Evolutionary conservation across 108 stramenopile genomes (phyloP), one percentile per base, ranked within the genome.

Genomic region (Skeletonema menzelii): DNA sequence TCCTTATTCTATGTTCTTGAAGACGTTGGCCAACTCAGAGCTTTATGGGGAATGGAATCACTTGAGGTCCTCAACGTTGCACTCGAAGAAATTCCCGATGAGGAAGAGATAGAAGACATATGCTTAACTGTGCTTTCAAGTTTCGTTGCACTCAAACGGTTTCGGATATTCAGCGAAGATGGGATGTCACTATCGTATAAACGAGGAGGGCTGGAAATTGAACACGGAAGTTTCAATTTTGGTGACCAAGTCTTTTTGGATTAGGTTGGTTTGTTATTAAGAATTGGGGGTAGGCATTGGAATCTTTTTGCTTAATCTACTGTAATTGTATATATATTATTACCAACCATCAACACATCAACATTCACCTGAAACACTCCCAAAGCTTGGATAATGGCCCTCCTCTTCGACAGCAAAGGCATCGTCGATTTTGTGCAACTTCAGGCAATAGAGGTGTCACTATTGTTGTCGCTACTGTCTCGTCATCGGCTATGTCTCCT

Each of bases 41-140:
- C 37, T 37, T 32, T 80, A 4, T 27, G 14, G 10, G 79, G 79
- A 30, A 66, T 80, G 53, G 44, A 49, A 7, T 40, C 67, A 20
- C 72, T 80, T n/a, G 67, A 73, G 34, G 73, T 72, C 5, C 46
- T 80, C 0, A 80, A 80, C 60, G 46, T 80, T 53, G 79, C 79
- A 11, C 49, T 80, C 19, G 58, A 73, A 30, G 72, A 73, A 19
- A 27, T 35, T 30, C 42, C 73, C 14, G 62, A 69, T 38, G 22
- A 65, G 15, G 61, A 63, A 26, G 79, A 34, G 7, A 22, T 69
- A 5, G 72, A 69, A 30, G 56, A 44, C 15, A 53, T 80, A 47
- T 80, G 72, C 30, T 37, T 56, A 57, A 59, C 35, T 10, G 59
- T 79, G 31, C 24, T 73, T 22, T 72, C 59, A 26, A 17, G 3